Evolutionary conservation across 1,139 yeast species (phyloP), one percentile per base, ranked within the genome.

Genomic region (Zygoascus sp.): DNA sequence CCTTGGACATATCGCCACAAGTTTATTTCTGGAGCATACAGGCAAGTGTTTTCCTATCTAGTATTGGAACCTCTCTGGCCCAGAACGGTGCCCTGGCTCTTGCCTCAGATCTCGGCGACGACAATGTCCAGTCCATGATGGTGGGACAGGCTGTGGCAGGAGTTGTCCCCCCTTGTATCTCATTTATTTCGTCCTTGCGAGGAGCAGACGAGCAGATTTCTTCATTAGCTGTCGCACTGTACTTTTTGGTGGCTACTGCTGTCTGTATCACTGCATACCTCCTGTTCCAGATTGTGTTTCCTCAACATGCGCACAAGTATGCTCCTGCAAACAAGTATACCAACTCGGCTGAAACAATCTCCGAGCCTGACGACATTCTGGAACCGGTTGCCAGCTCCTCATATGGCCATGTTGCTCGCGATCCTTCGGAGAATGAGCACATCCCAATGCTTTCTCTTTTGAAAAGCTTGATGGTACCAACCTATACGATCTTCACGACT

Each of bases 121-220:
- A 79, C 2, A 87, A 81, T 61, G 87, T 90, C 13, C 95, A 90
- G 59, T 95, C 86, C 0, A 85, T 85, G 3, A 86, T 92, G 85
- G 89, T 89, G 5, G 98, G 98, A 1, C 96, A 92, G 64, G 96
- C 96, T 0, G 71, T 90, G 11, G 89, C 97, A 0, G 97, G 97
- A 0, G 95, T 90, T 0, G 69, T 90, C 44, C 97, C 97, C 0
- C 80, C 96, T 0, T 65, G 83, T 13, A 83, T 95, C 0, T 70
- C 89, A 46, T 80, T 90, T 42, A 45, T 79, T 1, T 78, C 90
- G 1, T 75, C 64, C 16, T 43, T 53, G 7, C 45, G 61, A 1
- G 64, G 59, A 17, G 71, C 59, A 1, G 47, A 79, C 5, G 84
- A 49, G 8, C 5, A 39, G 6, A 27, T 45, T 6, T 28, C 45